phyloP scores from a whole-genome alignment of 768 basidiomycete species.

The Kwoniella newhampshirensis region DNA sequence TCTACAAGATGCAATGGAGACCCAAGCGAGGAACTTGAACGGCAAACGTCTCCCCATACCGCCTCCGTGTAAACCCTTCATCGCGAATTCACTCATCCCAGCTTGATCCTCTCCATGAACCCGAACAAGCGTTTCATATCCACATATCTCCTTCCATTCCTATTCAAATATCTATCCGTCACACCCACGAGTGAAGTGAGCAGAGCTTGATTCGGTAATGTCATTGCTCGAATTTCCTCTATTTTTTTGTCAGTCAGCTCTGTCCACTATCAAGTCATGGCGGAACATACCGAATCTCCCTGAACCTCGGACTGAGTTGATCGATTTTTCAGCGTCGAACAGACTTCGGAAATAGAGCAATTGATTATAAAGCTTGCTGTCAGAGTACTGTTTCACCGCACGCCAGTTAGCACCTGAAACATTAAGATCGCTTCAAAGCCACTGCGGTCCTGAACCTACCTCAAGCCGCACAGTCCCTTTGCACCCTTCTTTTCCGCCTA shows the following conservation, averaged over 20 bases:
- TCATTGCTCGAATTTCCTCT: constrained; percentile 64
- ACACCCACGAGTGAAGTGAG: constrained; percentile 61
- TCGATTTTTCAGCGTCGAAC: constrained; percentile 70
- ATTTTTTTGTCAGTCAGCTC: neutral
- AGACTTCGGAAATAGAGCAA: constrained; percentile 76
- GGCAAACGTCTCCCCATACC: no score
- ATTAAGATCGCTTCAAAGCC: no score
- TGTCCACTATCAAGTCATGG: no score
- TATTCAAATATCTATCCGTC: constrained; percentile 77
- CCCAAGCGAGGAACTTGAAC: no score
- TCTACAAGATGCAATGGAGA: no score
- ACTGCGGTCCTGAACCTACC: constrained; percentile 57
- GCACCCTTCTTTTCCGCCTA: constrained; percentile 59
- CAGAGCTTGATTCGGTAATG: constrained; percentile 58
- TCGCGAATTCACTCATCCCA: no score
- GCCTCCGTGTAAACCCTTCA: no score
- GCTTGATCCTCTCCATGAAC: constrained; percentile 60
- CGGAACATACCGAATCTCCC: constrained; percentile 50
- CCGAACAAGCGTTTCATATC: constrained; percentile 76
- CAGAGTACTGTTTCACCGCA: constrained; percentile 67
- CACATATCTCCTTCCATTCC: constrained; percentile 87
- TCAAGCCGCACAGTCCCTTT: constrained; percentile 70
- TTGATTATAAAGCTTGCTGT: constrained; percentile 83
- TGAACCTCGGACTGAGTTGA: constrained; percentile 60
- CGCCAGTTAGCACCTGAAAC: neutral